Percentiles rank a stretch among this genome's conserved stretches.
Evolutionary conservation across 192 early-diverging fungal species (phyloP).

Genomic region (Lunasporangiospora selenospora): DNA sequence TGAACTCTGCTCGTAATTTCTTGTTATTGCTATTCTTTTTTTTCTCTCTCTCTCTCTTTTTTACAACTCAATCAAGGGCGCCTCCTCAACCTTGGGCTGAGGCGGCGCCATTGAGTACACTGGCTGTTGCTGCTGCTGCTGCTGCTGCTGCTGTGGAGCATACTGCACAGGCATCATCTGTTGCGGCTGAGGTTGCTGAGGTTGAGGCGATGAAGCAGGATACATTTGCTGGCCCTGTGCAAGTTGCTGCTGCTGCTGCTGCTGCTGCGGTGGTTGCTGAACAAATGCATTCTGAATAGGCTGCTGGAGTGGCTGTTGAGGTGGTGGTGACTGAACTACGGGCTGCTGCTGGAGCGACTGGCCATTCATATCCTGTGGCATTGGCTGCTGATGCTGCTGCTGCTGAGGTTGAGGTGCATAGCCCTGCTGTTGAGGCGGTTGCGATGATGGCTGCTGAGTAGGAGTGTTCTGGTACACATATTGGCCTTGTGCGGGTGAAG

Average conservation of each 20-base stretch:
- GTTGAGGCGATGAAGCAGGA: not conserved
- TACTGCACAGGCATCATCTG: not conserved
- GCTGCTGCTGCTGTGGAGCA: not conserved
- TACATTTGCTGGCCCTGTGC: not conserved
- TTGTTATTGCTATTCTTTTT: not conserved
- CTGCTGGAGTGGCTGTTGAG: no score
- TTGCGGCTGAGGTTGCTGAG: not conserved
- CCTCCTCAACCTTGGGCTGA: conserved; percentile 24
- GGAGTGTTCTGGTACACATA: no score
- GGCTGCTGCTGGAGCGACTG: no score
- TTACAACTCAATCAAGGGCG: conserved; percentile 32
- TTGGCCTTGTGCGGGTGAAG: not conserved
- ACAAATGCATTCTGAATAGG: no score
- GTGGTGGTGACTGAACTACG: no score
- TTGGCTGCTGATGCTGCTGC: conserved; percentile 2
- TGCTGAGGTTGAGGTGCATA: not conserved
- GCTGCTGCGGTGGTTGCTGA: not conserved
- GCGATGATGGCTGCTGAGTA: conserved; percentile 18
- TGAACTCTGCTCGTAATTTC: no score
- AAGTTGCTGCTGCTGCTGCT: conserved; percentile 1
- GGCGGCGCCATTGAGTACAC: not conserved
- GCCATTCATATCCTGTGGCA: no score
- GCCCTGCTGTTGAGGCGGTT: not conserved
- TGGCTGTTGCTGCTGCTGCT: conserved; percentile 4
- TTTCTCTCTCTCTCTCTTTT: no score